Conservation (phyloP, 179 eudicot genomes). For the Beta macrorhiza region DNA sequence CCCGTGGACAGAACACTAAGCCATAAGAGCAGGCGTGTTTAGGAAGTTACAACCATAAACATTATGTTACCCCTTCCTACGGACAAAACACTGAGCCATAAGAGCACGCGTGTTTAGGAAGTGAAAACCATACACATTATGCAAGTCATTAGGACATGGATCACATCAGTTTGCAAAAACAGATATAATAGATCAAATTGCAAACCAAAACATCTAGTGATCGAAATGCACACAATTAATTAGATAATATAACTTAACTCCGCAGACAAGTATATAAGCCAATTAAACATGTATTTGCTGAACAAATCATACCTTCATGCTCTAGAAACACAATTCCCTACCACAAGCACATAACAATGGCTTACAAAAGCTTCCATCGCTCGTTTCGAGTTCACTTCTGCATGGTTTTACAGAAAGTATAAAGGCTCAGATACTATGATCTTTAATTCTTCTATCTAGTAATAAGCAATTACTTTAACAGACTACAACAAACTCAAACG, state of each 20-base stretch:
- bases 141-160: neutral
- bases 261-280: neutral
- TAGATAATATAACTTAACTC: neutral
- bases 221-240: neutral
- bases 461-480: neutral
- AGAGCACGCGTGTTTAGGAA: neutral
- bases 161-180: neutral
- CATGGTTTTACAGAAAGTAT: neutral
- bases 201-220: neutral
- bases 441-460: neutral
- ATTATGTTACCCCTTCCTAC: no score
- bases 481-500: neutral
- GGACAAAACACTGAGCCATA: neutral
- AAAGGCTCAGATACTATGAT: neutral
- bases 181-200: neutral
- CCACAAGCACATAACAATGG: constrained; percentile 1
- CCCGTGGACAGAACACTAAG: neutral
- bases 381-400: neutral
- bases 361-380: neutral
- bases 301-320: neutral
- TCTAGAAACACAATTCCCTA: neutral
- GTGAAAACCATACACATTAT: neutral
- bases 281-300: neutral
- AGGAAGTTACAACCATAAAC: neutral
- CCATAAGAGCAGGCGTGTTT: neutral